Evolutionary conservation across 345 rosid species (phyloP), one percentile per base, ranked within the genome.

Genomic region (Rhodamnia rubescens): DNA sequence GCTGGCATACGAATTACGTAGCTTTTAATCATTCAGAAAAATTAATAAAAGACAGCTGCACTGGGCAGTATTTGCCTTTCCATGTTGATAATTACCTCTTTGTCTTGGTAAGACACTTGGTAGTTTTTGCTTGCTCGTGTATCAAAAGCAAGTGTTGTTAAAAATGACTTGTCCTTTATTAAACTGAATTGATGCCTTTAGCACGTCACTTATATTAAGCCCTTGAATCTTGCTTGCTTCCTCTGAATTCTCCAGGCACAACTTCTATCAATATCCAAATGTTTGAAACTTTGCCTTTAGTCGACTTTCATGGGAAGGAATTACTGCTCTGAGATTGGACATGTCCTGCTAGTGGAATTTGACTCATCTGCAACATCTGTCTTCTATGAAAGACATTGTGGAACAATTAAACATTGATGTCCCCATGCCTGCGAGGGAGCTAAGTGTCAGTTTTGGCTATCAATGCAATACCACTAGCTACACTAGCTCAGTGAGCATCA

Each of bases 261-360:
- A 59, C 86, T 87, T 84, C 82, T 87, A 21, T 87, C 88, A 0
- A 81, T 87, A 53, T 82, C 88, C 54, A 87, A 84, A 74, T 85
- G 84, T 83, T 84, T 87, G 88, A 87, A 87, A 69, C 84, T 87
- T 61, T 87, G 88, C 83, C 88, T 81, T 87, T 87, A 49, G 84
- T 50, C 64, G 58, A 59, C 80, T 81, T 29, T 85, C 55, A 53
- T 83, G 85, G 51, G 74, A 54, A 50, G 78, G 78, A 5, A 18
- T 53, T 81, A 44, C 36, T 82, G 59, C n/a, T 32, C 47, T 69
- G 47, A 69, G 47, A 69, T 69, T 10, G 1, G 24, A 69, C 78
- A 69, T 32, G 44, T 32, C 78, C 47, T 69, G 44, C 78, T 18
- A 69, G 78, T 13, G 78, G 78, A 69, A 53, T 53, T 54, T 27